Evolutionary conservation across 352 stramenopile genomes (phyloP).

Genomic region (Phytophthora cactorum): DNA sequence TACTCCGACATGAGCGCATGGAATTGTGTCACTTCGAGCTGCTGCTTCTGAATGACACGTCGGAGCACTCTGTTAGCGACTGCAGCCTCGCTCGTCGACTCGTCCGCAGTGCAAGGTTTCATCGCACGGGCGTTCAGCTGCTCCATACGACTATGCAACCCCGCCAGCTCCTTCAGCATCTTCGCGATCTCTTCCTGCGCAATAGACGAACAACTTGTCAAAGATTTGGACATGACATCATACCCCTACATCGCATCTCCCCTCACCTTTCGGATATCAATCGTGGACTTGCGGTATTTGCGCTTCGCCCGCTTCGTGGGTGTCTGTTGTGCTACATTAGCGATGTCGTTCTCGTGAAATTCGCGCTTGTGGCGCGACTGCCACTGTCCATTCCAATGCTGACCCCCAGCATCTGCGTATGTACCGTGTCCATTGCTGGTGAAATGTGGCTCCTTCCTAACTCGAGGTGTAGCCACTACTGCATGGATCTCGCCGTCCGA

Average conservation of each 20-base stretch:
- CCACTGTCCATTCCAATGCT: not conserved
- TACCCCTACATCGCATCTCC: not conserved
- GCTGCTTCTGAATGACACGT: slow-evolving; percentile 31
- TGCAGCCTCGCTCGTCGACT: slow-evolving; percentile 10
- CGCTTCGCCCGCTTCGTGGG: slow-evolving; percentile 28
- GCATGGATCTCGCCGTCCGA: slow-evolving; percentile 17
- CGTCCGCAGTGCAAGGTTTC: not conserved
- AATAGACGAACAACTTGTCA: not conserved
- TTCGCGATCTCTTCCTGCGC: slow-evolving; percentile 39
- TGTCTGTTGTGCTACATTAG: not conserved
- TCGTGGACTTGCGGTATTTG: slow-evolving; percentile 36
- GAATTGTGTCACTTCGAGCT: slow-evolving; percentile 29
- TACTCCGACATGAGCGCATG: slow-evolving; percentile 42
- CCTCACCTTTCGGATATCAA: slow-evolving; percentile 28
- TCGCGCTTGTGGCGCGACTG: slow-evolving; percentile 18
- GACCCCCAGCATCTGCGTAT: not conserved
- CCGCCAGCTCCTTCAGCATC: slow-evolving; percentile 32
- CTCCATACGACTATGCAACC: slow-evolving; percentile 29
- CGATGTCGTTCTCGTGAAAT: not conserved
- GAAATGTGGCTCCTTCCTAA: slow-evolving; percentile 7
- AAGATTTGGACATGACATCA: not conserved
- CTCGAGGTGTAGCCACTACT: slow-evolving; percentile 1
- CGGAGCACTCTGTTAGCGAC: slow-evolving; percentile 32
- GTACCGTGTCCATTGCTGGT: not conserved
- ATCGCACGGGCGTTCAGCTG: slow-evolving; percentile 25